A percentile compares a stretch with the other conserved stretches of the same genome.
These are phyloP conservation scores for Coprinopsis sp. DNA, from an alignment of 768 basidiomycete species.

Conservation along the genomic window DNA sequence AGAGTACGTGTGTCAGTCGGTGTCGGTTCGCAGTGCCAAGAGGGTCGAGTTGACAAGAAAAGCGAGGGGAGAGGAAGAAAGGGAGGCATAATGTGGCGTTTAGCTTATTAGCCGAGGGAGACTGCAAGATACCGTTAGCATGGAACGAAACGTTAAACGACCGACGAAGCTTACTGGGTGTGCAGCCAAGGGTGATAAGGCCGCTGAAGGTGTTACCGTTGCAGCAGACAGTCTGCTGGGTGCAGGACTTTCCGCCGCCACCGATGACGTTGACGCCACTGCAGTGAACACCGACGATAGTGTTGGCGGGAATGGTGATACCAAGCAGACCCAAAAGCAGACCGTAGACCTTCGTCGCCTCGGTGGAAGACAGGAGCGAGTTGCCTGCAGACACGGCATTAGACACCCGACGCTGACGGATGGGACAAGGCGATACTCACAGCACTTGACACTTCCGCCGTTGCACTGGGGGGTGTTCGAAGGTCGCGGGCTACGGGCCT, in stretches of 20 bases:
- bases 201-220: conserved; percentile 39
- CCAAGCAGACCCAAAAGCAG: conserved; percentile 28
- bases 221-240: conserved; percentile 43
- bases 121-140: conserved; percentile 1
- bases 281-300: conserved; percentile 34
- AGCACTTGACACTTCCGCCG: conserved; percentile 42
- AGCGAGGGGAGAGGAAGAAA: no score
- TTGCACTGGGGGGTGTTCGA: conserved; percentile 36
- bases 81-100: no score
- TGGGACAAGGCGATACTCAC: conserved; percentile 19
- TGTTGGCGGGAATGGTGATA: conserved; percentile 18
- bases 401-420: not conserved
- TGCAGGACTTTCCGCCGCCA: conserved; percentile 28
- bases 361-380: conserved; percentile 16
- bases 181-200: conserved; percentile 38
- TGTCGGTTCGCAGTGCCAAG: no score
- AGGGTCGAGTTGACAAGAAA: no score
- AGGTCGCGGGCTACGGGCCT: conserved; percentile 32
- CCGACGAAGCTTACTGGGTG: conserved; percentile 30
- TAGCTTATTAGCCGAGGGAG: not conserved
- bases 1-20: no score
- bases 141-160: not conserved
- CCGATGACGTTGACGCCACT: conserved; percentile 29
- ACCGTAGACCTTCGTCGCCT: conserved; percentile 9
- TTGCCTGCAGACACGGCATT: conserved; percentile 19